Evolutionary conservation across 306 rosid species (phyloP).

Genomic region (Cucurbita argyrosperma): DNA sequence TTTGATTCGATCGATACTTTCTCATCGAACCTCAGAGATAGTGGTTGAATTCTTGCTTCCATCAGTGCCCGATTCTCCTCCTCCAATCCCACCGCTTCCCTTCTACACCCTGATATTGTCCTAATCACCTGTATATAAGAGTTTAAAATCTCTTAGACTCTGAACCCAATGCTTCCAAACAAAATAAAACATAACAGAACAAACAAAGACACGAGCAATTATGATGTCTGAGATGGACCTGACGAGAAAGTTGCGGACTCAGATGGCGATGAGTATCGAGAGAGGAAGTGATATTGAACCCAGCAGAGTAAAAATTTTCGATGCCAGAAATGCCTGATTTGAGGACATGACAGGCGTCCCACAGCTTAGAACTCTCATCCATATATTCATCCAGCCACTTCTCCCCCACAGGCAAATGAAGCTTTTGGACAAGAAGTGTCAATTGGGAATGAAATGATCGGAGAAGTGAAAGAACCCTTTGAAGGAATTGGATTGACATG

Average conservation of each 20-base stretch:
- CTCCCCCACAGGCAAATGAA: constrained; percentile 87
- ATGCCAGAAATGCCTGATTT: constrained; percentile 83
- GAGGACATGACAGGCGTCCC: constrained; percentile 95
- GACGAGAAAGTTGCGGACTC: constrained; percentile 70
- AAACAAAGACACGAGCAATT: neutral
- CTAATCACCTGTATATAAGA: constrained; percentile 45
- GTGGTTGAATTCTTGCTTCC: constrained; percentile 80
- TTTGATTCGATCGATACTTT: constrained; percentile 75
- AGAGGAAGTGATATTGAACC: constrained; percentile 48
- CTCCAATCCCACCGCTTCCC: constrained; percentile 80
- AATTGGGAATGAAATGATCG: constrained; percentile 91
- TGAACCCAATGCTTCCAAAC: neutral
- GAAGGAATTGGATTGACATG: constrained; percentile 99
- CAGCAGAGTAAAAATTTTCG: constrained; percentile 67
- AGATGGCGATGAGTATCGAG: constrained; percentile 66
- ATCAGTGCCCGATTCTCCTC: constrained; percentile 73
- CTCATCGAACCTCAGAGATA: constrained; percentile 63
- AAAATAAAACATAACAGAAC: neutral
- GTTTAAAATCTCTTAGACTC: neutral
- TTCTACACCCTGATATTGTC: constrained; percentile 62
- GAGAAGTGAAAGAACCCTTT: constrained; percentile 67
- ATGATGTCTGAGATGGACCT: constrained; percentile 31
- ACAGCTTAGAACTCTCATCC: constrained; percentile 97
- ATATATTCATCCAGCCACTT: constrained; percentile 99
- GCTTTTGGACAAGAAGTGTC: constrained; percentile 81